Percentiles rank a stretch among this genome's conserved stretches.
Conservation (phyloP, 495 filamentous ascomycete genomes). For the Podospora comata region DNA sequence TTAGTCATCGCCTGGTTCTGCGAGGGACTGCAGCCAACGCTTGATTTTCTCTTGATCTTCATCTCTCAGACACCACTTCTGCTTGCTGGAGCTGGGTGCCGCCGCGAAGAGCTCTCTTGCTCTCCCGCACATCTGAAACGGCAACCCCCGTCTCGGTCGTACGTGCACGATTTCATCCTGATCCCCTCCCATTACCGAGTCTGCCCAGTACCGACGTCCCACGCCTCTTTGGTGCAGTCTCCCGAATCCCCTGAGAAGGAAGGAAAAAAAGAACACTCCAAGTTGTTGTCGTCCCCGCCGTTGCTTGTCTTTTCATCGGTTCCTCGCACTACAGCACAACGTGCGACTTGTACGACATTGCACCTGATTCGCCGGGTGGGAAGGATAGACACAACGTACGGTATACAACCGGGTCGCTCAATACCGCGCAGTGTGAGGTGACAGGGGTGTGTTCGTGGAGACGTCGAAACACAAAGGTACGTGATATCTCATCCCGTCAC, state of each 20-base stretch:
- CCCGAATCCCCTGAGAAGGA: background rate
- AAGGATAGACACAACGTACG: background rate
- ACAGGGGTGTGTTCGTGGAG: constrained; percentile 19
- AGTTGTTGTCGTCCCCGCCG: constrained; percentile 8
- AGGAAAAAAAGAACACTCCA: background rate
- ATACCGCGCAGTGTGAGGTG: constrained; percentile 12
- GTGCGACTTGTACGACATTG: constrained; percentile 11
- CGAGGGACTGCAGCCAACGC: constrained; percentile 28
- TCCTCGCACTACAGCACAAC: background rate
- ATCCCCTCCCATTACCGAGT: constrained; percentile 14
- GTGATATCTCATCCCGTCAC: constrained; percentile 27
- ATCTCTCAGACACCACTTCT: constrained; percentile 31
- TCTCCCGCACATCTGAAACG: constrained; percentile 38
- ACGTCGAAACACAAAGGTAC: constrained; percentile 42
- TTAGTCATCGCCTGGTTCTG: constrained; percentile 16
- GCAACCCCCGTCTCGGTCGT: constrained; percentile 23
- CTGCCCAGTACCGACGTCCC: constrained; percentile 10
- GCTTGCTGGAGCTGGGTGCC: constrained; percentile 14
- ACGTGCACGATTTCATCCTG: constrained; percentile 25
- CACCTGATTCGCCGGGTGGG: constrained; percentile 11
- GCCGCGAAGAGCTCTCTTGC: constrained; percentile 17
- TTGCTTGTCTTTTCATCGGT: constrained; percentile 16
- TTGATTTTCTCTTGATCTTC: constrained; percentile 45
- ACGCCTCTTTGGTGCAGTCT: constrained; percentile 17
- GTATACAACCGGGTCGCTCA: background rate